Conservation (phyloP, 345 rosid genomes). For the Salix brachista region DNA sequence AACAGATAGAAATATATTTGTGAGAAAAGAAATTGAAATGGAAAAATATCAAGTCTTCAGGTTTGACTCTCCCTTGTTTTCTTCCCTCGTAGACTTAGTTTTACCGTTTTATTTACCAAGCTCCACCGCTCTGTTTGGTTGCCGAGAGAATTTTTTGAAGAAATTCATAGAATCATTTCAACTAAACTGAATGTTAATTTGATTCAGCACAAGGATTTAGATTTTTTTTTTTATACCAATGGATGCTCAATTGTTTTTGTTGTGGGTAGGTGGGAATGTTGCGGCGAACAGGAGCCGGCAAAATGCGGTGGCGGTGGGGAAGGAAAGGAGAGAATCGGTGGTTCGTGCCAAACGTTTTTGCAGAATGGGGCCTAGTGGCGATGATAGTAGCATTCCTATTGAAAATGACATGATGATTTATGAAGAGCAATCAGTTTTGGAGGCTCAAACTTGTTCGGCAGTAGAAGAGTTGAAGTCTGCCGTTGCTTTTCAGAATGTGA, state of each 20-base stretch:
- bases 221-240: neutral
- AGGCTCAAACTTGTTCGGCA: conserved; percentile 54
- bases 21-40: too few species aligned
- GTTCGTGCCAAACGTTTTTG: conserved; percentile 86
- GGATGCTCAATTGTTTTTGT: conserved; percentile 1
- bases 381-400: conserved; percentile 23
- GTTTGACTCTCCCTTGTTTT: conserved; percentile 18
- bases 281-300: conserved; percentile 87
- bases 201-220: neutral
- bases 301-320: conserved; percentile 79
- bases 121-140: too few species aligned
- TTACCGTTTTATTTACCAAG: too few species aligned
- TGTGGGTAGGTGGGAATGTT: conserved; percentile 53
- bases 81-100: neutral
- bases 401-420: conserved; percentile 74
- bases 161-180: too few species aligned
- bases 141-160: neutral
- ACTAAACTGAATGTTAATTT: neutral
- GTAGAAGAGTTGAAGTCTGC: conserved; percentile 77
- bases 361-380: conserved; percentile 61
- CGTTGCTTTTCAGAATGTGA: conserved; percentile 60
- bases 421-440: conserved; percentile 70
- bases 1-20: too few species aligned
- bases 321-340: conserved; percentile 80
- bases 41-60: conserved; percentile 52